Conservation (phyloP, 768 basidiomycete genomes). For the Lepiota brunneoincarnata region DNA sequence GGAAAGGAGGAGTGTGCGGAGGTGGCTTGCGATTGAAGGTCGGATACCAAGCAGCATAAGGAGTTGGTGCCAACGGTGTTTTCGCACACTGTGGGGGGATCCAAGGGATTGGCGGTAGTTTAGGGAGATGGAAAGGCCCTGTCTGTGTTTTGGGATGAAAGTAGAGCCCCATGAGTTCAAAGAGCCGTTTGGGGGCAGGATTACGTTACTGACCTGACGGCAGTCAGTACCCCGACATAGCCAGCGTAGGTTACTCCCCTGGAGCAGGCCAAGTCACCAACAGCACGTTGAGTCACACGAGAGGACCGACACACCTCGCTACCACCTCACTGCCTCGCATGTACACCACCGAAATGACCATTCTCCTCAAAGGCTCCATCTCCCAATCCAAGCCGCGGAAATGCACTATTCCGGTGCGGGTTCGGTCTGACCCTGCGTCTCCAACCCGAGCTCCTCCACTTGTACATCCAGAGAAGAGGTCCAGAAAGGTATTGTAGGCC, state of each 20-base stretch:
- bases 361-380: conserved; percentile 32
- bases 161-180: neutral
- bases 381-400: conserved; percentile 38
- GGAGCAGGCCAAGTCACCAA: neutral
- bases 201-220: conserved; percentile 26
- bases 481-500: conserved; percentile 38
- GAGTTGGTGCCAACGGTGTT: conserved; percentile 28
- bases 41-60: conserved; percentile 28
- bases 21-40: conserved; percentile 29
- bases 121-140: conserved; percentile 34
- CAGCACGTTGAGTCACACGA: no score
- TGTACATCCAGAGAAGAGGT: conserved; percentile 35
- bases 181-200: neutral
- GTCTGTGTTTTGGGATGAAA: conserved; percentile 14
- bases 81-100: conserved; percentile 19
- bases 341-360: conserved; percentile 34
- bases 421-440: conserved; percentile 15
- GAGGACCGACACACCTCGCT: conserved; percentile 27
- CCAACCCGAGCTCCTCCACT: conserved; percentile 30
- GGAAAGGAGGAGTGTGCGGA: conserved; percentile 29
- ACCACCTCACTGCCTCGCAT: conserved; percentile 27
- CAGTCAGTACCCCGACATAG: conserved; percentile 35
- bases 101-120: conserved; percentile 29
- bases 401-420: conserved; percentile 26
- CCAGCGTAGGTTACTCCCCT: conserved; percentile 39